Conservation (phyloP, 2,329 filamentous ascomycete genomes). For the Parasarocladium wereldwijsianum region DNA sequence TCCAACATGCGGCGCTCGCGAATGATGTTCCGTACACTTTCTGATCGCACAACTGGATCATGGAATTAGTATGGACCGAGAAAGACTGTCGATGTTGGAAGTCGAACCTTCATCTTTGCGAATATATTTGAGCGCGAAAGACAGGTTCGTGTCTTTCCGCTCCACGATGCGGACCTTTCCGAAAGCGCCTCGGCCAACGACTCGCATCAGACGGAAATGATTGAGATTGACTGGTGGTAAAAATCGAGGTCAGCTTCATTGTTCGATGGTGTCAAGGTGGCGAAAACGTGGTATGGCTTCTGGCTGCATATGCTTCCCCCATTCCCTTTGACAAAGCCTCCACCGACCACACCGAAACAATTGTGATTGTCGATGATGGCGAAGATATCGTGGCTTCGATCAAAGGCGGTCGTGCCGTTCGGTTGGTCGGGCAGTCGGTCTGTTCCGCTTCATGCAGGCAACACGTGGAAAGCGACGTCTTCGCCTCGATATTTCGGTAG, state of each 20-base stretch:
- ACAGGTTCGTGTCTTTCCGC: slow-evolving; percentile 84
- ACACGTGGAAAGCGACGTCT: slow-evolving; percentile 13
- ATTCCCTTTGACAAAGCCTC: no score
- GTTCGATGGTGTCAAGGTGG: slow-evolving; percentile 2
- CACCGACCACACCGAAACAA: no score
- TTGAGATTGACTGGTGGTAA: slow-evolving; percentile 93
- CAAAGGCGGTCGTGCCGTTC: no score
- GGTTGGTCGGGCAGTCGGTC: no score
- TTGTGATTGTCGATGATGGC: no score
- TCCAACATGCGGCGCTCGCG: slow-evolving; percentile 95
- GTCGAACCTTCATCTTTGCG: slow-evolving; percentile 86
- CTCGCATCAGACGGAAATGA: slow-evolving; percentile 86
- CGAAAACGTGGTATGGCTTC: no score
- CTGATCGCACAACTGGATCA: slow-evolving; percentile 88
- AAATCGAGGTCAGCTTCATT: no score
- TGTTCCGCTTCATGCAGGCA: slow-evolving; percentile 12
- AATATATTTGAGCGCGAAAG: slow-evolving; percentile 96
- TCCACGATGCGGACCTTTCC: slow-evolving; percentile 98
- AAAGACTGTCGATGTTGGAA: not conserved
- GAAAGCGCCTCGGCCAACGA: slow-evolving; percentile 95
- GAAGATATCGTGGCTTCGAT: no score
- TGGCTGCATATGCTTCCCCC: no score
- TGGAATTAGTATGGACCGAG: no score
- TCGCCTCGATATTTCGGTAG: no score
- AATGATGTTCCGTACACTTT: slow-evolving; percentile 97